Base-by-base conservation (phyloP, 1,284 basidiomycete genomes). In the Tremellales sp. region DNA sequence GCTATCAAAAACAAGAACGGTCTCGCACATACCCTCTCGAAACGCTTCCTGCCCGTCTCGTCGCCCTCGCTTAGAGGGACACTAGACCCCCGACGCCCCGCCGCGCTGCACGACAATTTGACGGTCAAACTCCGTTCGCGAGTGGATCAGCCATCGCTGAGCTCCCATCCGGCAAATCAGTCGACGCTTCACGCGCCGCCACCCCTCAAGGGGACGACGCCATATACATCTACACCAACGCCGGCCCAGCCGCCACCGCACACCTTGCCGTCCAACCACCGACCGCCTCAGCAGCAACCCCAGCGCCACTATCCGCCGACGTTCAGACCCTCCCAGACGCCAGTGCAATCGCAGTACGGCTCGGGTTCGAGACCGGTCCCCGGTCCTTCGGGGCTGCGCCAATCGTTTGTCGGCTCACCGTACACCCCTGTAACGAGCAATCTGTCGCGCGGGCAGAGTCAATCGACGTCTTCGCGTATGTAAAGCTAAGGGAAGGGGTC, bases 71-170 rank as follows among this genome's bases (percentile, higher is more conserved):
- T 68, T 12, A 61, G 68, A 3, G 68, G 68, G 9, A 69, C 60
- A 9, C 57, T 69, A 6, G 67, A 71, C 49, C 63, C 63, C 6
- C 55, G 62, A 6, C 63, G 68, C 3, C 58, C 62, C 4, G 56
- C 56, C 22, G 68, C 68, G 16, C 44, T 71, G 16, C 65, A 67
- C 46, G 68, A 71, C 45, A 66, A 57, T 29, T 41, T 48, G 4
- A 66, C 63, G 8, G 42, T 61, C 27, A 48, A 52, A 29, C 45
- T 52, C 7, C 40, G 49, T 18, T 43, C 51, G 4, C 13, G 39
- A 18, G 29, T 34, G 16, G n/a, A 14, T 14, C 14, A n/a, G n/a
- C 18, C 33, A 18, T 34, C 38, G 16, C 50, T 13, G 34, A 18
- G 52, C 55, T 27, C 54, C 51, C 7, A 32, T 38, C 13, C 51